Base-by-base conservation (phyloP, 352 stramenopile genomes). In the Blastocystis sp. region DNA sequence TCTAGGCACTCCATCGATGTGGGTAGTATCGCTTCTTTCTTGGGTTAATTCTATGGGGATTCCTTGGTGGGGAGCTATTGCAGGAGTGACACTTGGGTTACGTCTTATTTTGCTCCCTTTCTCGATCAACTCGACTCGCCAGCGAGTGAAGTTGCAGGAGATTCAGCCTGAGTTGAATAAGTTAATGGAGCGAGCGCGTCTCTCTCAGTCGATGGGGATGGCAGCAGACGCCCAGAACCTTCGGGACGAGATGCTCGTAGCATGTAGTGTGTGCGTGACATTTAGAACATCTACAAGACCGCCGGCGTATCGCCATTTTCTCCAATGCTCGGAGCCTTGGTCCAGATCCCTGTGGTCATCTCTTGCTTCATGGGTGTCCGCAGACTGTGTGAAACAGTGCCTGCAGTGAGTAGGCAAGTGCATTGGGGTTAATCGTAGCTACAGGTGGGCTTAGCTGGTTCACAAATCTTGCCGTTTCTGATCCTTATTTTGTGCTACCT, bases 81-180 rank as follows among this genome's bases (percentile, higher is more conserved):
- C 73, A 15, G 73, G 73, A 7, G 77, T 88, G 6, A 43, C 53
- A 41, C 4, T 88, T 7, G 77, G 77, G 1, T 64, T 88, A 29
- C 77, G 77, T 76, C 37, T 77, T 3, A 64, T 76, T 64, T 34
- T 88, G 15, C 66, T 88, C 15, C 77, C 77, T 6, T 76, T 88
- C 43, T 63, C 41, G 13, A 64, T 88, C 29, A 88, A 88, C 15
- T 39, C 56, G 6, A 68, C 66, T 0, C 73, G 70, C 29, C 66
- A 76, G 43, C 37, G 39, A 4, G 26, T 41, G 43, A 88, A 88
- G 26, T 61, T 88, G 55, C 41, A 59, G 47, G 66, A 88, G 34
- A 88, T 88, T 34, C 77, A 88, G 15, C 77, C 77, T 13, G 41
- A 88, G 63, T 61, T 88, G 45, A 79, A 88, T 18, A 64, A 88